Base-by-base conservation (phyloP, 164 flowering plant species). In the Umbilicus rupestris region DNA sequence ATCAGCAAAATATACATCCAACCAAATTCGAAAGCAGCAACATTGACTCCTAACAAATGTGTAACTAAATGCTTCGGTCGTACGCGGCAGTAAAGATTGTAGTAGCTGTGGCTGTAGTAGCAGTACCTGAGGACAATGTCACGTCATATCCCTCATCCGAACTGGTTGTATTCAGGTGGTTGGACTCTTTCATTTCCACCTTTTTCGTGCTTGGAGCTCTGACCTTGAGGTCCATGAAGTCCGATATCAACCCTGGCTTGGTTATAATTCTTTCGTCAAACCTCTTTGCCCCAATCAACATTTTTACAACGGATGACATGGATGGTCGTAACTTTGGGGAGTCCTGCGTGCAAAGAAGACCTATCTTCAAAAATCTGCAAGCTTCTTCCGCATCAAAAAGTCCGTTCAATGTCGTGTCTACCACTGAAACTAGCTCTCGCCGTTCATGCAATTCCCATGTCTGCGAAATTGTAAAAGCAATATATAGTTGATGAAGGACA, bases 331-430 rank as follows among this genome's bases (percentile, higher is more conserved):
- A 91, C 77, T 84, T 93, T 9, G 96, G 90, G 22, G 71, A 5
- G 70, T 89, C 98, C 74, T 90, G 97, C 29, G 98, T 90, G 82
- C 98, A 93, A 39, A 93, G 82, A 35, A 93, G 88, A 37, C 83
- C 97, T 44, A 93, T 75, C 69, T 86, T 90, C 52, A 93, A 71
- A 76, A 79, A 85, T 63, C 71, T 74, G 72, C 86, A 87, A 39
- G 97, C 98, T 71, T 86, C 85, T 69, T 89, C 91, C 4, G 79
- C 83, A 70, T 90, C 87, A 63, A 84, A 91, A 41, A 83, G 79
- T 12, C 93, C 96, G 8, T 84, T 62, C 73, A 93, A 62, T 2
- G 81, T 42, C 26, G 81, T 65, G 39, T 93, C 98, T 8, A 90
- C 88, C 31, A 93, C 72, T 2, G 17, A 37, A 14, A 81, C 77